Evolutionary conservation across 257 asterid species (phyloP).

Genomic region (Craterostigma plantagineum): DNA sequence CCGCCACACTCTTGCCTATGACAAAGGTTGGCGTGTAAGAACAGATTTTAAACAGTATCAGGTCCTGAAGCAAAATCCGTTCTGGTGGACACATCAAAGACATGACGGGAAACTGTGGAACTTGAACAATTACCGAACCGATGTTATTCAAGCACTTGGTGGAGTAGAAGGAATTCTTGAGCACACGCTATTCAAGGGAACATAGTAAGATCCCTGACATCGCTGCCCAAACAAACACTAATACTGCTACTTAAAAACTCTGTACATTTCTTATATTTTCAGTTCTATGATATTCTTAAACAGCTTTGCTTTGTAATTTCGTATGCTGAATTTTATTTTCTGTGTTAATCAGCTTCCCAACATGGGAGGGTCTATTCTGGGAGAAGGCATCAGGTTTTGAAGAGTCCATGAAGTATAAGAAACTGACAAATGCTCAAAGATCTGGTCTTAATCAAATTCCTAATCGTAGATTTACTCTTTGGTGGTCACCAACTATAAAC

Average conservation of each 20-base stretch:
- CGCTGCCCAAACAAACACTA: too few relatives aligned
- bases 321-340: too few relatives aligned
- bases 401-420: conserved; percentile 98
- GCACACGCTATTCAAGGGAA: not conserved
- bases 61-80: not conserved
- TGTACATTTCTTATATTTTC: too few relatives aligned
- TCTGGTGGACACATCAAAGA: not conserved
- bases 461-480: conserved; percentile 85
- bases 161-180: not conserved
- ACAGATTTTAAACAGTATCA: not conserved
- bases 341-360: not conserved
- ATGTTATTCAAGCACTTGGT: not conserved
- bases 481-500: conserved; percentile 99
- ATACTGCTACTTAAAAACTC: too few relatives aligned
- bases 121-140: not conserved
- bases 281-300: too few relatives aligned
- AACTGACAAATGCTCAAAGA: conserved; percentile 92
- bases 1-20: not conserved
- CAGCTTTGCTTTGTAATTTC: too few relatives aligned
- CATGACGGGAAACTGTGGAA: not conserved
- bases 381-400: conserved; percentile 59
- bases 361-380: conserved; percentile 1
- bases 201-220: not conserved
- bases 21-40: not conserved
- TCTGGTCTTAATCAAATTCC: conserved; percentile 99